Base-by-base conservation (phyloP, 225 moss, liverwort and hornwort species). In the Polytrichum formosum region DNA sequence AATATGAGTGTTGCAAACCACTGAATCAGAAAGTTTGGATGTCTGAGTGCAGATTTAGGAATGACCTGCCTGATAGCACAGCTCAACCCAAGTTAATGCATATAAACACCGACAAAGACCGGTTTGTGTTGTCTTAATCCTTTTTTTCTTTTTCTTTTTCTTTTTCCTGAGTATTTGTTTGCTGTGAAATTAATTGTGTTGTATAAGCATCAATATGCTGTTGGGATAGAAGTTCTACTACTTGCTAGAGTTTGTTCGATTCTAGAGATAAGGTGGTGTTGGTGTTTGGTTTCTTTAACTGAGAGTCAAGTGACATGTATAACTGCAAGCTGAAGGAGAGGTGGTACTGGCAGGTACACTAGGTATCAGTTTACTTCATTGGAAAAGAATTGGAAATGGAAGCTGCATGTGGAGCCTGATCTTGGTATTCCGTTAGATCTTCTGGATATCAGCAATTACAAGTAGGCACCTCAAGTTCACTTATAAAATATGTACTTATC, bases 41-140 rank as follows among this genome's bases (percentile, higher is more conserved):
- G 53, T 26, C 56, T 82, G 74, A 4, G 56, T 83, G 61, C 94
- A 98, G 98, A 82, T 98, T 94, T 86, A 94, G 98, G 75, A 94
- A 92, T 56, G 98, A 98, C 79, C 85, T 98, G 73, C 98, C 98
- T 58, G 98, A 98, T 76, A 88, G 91, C 25, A 88, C 91, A 56
- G 91, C 94, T 53, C 98, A 98, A 82, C 98, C 98, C 69, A 98
- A 92, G 88, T 89, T 98, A 85, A 90, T 98, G 92, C 91, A 83
- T 65, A 91, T 94, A 75, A 91, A 84, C 73, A 88, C 84, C 60
- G 94, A 92, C 81, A 98, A 92, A 85, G 98, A 98, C 83, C 92
- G 94, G 98, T 98, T 64, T 67, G 88, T 86, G 72, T 30, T 68
- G 28, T 81, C 60, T 25, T 33, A 27, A 37, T 65, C 35, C 2